phyloP scores from a whole-genome alignment of 768 basidiomycete species.

The Suillus luteus region DNA sequence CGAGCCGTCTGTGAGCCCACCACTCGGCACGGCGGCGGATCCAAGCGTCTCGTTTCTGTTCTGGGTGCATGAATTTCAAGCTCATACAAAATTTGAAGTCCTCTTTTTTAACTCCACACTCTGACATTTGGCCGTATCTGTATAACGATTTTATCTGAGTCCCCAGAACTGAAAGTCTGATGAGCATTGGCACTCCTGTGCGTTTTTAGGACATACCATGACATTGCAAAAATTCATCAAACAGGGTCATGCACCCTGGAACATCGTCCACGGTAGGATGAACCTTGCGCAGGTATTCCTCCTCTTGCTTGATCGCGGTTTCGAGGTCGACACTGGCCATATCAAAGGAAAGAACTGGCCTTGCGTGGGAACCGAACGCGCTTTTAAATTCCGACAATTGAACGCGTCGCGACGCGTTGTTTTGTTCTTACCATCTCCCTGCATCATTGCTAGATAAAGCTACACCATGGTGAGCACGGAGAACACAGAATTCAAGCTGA shows the following conservation, averaged over 20 bases:
- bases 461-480: slow-evolving; percentile 40
- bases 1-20: slow-evolving; percentile 83
- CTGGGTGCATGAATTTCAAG: slow-evolving; percentile 74
- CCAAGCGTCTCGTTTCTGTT: slow-evolving; percentile 82
- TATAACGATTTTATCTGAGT: slow-evolving; percentile 86
- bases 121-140: slow-evolving; percentile 72
- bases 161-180: slow-evolving; percentile 57
- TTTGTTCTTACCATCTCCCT: slow-evolving; percentile 20
- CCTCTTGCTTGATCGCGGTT: slow-evolving; percentile 66
- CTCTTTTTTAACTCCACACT: slow-evolving; percentile 77
- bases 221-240: slow-evolving; percentile 74
- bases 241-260: slow-evolving; percentile 76
- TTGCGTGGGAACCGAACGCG: slow-evolving; percentile 25
- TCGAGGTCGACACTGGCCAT: slow-evolving; percentile 52
- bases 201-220: slow-evolving; percentile 46
- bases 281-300: slow-evolving; percentile 58
- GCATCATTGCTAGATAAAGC: slow-evolving; percentile 12
- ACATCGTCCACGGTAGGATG: slow-evolving; percentile 80
- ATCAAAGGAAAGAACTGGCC: not conserved
- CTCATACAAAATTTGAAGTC: slow-evolving; percentile 97
- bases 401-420: slow-evolving; percentile 51
- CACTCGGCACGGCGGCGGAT: slow-evolving; percentile 86
- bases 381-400: slow-evolving; percentile 48
- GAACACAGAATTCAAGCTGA: not conserved
- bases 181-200: slow-evolving; percentile 9